These are phyloP conservation scores for Myxozyma mucilagina DNA, from an alignment of 805 yeast genomes.

Conservation along the genomic window DNA sequence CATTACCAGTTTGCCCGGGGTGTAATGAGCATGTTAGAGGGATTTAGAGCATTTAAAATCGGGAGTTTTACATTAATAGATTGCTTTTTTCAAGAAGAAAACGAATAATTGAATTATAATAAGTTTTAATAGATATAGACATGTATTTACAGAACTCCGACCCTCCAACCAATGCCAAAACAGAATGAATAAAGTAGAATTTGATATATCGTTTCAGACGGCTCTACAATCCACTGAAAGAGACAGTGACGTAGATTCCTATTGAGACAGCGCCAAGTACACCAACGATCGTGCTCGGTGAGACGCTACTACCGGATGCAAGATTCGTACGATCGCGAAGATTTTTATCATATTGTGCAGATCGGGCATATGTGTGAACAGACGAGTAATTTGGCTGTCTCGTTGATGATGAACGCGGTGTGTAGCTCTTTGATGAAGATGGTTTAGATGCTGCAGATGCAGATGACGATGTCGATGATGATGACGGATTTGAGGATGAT, in stretches of 20 bases:
- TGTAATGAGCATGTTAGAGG: no score
- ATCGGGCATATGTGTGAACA: constrained; percentile 1
- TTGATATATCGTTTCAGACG: background rate
- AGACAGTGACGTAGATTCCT: background rate
- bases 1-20: no score
- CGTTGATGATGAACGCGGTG: background rate
- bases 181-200: background rate
- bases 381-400: background rate
- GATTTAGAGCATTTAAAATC: no score
- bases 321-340: background rate
- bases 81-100: no score
- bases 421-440: background rate
- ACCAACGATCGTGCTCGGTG: background rate
- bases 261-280: constrained; percentile 6
- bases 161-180: background rate
- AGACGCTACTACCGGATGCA: background rate
- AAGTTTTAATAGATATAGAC: background rate
- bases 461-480: background rate
- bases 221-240: background rate
- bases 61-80: no score
- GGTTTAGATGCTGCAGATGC: background rate
- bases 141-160: background rate
- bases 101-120: no score
- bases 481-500: background rate
- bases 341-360: background rate